Conservation (phyloP, 257 asterid species). For the Voacanga thouarsii region DNA sequence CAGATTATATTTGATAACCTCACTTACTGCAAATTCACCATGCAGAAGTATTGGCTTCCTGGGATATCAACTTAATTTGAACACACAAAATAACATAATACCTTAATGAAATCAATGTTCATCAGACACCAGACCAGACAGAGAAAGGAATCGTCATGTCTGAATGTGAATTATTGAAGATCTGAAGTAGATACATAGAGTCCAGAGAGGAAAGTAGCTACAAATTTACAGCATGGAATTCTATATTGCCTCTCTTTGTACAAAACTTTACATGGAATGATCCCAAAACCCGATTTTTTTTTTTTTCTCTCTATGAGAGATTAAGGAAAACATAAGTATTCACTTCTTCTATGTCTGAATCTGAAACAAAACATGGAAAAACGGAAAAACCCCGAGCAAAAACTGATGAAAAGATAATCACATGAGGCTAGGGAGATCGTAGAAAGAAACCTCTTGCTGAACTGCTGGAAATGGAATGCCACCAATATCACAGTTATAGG, state of each 20-base stretch:
- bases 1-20: neutral
- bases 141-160: neutral
- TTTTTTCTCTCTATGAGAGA: neutral
- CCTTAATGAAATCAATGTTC: neutral
- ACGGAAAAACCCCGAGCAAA: neutral
- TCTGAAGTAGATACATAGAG: neutral
- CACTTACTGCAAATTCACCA: neutral
- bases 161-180: constrained; percentile 3
- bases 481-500: constrained; percentile 20
- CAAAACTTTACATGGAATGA: constrained; percentile 5
- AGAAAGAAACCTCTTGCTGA: constrained; percentile 44
- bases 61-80: neutral
- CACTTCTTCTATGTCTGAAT: neutral
- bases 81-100: neutral
- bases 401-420: neutral
- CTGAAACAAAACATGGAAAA: neutral
- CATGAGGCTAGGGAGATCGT: constrained; percentile 33
- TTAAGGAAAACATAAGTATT: neutral
- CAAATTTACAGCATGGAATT: neutral
- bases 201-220: neutral
- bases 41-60: neutral
- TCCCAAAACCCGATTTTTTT: neutral
- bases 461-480: constrained; percentile 20
- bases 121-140: constrained; percentile 6
- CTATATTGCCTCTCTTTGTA: constrained; percentile 6